Evolutionary conservation across 495 filamentous ascomycete species (phyloP).

Genomic region (Aspergillus cavernicola): DNA sequence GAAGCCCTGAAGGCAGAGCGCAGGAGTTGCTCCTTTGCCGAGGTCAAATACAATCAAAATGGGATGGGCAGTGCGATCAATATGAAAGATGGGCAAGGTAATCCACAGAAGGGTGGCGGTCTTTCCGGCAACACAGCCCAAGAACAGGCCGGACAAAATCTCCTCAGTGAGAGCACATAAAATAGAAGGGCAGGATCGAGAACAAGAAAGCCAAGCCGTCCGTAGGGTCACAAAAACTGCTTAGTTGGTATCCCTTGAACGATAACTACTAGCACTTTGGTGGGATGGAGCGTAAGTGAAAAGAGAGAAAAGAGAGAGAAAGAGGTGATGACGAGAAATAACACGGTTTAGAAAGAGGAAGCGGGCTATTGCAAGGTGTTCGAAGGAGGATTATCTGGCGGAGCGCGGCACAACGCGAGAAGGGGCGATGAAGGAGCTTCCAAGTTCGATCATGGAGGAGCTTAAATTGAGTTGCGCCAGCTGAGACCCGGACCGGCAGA

Average conservation of each 20-base stretch:
- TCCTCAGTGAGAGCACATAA: constrained; percentile 18
- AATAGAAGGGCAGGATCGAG: constrained; percentile 7
- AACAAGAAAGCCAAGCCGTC: constrained; percentile 4
- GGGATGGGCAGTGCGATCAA: constrained; percentile 15
- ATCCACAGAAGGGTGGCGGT: constrained; percentile 21
- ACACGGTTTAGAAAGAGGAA: neutral
- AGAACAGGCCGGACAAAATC: constrained; percentile 18
- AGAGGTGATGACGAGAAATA: neutral
- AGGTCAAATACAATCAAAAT: constrained; percentile 39
- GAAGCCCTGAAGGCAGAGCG: constrained; percentile 16
- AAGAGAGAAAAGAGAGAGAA: neutral
- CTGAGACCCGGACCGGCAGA: constrained; percentile 13
- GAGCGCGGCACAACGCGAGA: constrained; percentile 18
- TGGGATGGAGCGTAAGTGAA: constrained; percentile 1
- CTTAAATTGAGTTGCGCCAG: no score
- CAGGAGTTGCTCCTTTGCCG: constrained; percentile 13
- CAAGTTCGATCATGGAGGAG: constrained; percentile 11
- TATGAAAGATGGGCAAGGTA: constrained; percentile 14
- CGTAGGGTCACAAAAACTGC: constrained; percentile 11
- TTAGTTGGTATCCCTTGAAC: constrained; percentile 18
- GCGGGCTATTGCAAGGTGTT: constrained; percentile 14
- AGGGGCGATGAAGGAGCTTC: constrained; percentile 19
- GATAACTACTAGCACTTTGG: constrained; percentile 12
- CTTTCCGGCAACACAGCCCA: constrained; percentile 16
- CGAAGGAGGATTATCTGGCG: constrained; percentile 15